Evolutionary conservation across 2,329 filamentous ascomycete species (phyloP), one percentile per base, ranked within the genome.

Genomic region (Ophiostoma sp.): DNA sequence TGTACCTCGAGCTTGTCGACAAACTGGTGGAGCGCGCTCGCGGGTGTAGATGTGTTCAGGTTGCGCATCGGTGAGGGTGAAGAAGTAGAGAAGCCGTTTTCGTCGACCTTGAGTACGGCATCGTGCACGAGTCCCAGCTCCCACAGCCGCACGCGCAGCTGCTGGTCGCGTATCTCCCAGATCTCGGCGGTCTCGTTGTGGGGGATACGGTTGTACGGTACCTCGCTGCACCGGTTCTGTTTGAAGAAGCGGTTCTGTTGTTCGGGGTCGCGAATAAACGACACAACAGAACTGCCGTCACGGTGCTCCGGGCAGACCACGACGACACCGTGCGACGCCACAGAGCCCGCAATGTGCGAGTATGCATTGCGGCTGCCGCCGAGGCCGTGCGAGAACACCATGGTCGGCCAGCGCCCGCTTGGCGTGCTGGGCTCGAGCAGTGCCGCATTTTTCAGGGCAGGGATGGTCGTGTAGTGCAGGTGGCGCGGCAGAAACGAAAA

Each of bases 311-410:
- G 87, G 69, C 91, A 92, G 67, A 94, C 80, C 2, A 96, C 91
- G 7, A 95, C 86, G 36, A 93, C 82, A 55, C 92, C 92, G 74
- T 95, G 88, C 27, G 90, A 92, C 4, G 92, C 90, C 41, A 96
- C 79, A 0, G 90, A 91, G 16, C 90, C 90, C 18, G 85, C 89
- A 38, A 96, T 79, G 74, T 93, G 89, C n/a, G 91, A 94, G 79
- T 96, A 96, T 11, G 91, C 87, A 74, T 95, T 95, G 72, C 91
- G 85, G 70, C 86, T 89, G 49, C 92, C 92, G 49, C 90, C 92
- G 1, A 96, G 82, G 0, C 92, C 92, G 75, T 96, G 92, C 1
- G 91, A 95, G 78, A 96, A 96, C 71, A 96, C 82, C 80, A 92
- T 87, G 0, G 92, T 89, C 0, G 92, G 92, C 89, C 91, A 95